Evolutionary conservation across 176 grass and related monocot genomes (phyloP).

Genomic region (Luzula sylvatica): DNA sequence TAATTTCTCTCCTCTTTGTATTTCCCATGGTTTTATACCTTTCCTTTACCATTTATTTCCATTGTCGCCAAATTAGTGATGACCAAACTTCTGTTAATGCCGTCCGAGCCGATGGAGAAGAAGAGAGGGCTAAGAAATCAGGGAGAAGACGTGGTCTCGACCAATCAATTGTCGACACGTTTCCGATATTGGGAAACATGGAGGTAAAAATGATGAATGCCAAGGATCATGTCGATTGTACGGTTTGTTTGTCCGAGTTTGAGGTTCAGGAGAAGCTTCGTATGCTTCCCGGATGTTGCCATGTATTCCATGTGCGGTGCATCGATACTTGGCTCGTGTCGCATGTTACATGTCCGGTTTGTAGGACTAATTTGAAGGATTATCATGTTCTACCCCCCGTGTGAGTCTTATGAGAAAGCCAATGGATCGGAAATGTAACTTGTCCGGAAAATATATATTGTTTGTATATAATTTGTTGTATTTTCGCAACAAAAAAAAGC

Average conservation of each 20-base stretch:
- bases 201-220: not conserved
- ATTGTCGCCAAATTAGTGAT: no score
- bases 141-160: conserved; percentile 6
- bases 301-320: not conserved
- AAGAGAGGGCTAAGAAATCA: not conserved
- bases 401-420: no score
- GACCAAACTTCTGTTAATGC: not conserved
- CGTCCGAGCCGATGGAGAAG: no score
- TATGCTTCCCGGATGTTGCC: conserved; percentile 2
- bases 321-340: conserved; percentile 1
- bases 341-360: not conserved
- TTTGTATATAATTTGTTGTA: no score
- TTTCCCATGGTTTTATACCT: not conserved
- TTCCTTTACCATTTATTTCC: not conserved
- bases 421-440: no score
- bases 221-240: not conserved
- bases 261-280: not conserved
- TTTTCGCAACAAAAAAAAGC: no score
- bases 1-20: no score
- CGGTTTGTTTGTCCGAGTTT: conserved; percentile 6
- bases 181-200: not conserved
- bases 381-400: no score
- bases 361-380: not conserved
- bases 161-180: not conserved
- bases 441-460: no score